A percentile compares a stretch with the other conserved stretches of the same genome.
These are phyloP conservation scores for Musa itinerans DNA, from an alignment of 176 grass and related monocot genomes.

Conservation along the genomic window DNA sequence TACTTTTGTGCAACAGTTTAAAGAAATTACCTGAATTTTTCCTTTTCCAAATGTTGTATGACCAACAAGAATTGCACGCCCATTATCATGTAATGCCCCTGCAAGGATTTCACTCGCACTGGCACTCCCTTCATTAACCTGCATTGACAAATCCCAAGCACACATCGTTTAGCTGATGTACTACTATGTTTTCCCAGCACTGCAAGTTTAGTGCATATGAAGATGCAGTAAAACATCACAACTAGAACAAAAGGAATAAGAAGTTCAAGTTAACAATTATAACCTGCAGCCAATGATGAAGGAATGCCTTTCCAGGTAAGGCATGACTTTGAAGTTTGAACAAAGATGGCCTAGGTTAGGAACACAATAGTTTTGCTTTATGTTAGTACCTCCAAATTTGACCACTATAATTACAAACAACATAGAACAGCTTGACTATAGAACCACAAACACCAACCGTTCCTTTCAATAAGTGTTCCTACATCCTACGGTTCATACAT, in stretches of 20 bases:
- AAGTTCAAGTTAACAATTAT: too few species aligned
- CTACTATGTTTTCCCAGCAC: not conserved
- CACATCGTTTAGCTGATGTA: not conserved
- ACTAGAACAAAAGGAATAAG: not conserved
- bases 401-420: not conserved
- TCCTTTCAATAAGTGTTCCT: not conserved
- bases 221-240: not conserved
- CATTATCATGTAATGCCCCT: conserved; percentile 91
- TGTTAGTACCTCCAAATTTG: too few species aligned
- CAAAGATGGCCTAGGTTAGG: not conserved
- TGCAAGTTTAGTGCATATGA: not conserved
- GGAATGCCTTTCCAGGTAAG: not conserved
- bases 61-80: conserved; percentile 78
- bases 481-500: not conserved
- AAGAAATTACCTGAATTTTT: conserved; percentile 74
- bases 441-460: not conserved
- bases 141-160: conserved; percentile 10
- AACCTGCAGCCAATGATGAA: too few species aligned
- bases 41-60: conserved; percentile 92
- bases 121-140: conserved; percentile 92
- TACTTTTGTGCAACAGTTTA: not conserved
- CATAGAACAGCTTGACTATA: not conserved
- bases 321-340: not conserved
- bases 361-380: not conserved
- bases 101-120: conserved; percentile 95